A percentile compares a stretch with the other conserved stretches of the same genome.
Conservation (phyloP, 371 early-diverging fungal species). For the Mucor irregularis region DNA sequence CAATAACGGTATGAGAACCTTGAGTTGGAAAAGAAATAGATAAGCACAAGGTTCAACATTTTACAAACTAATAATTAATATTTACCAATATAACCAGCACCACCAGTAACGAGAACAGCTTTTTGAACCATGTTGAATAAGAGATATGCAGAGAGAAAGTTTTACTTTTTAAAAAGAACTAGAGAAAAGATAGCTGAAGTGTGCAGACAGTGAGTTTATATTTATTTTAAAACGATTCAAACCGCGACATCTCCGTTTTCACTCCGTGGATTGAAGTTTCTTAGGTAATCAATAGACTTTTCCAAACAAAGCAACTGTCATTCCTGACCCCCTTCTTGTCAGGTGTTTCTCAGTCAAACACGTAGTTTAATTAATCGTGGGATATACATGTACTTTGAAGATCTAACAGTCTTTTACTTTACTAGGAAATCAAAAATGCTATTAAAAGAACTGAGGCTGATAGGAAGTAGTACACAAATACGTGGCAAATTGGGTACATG, state of each 20-base stretch:
- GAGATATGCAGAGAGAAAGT: neutral
- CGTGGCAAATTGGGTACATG: neutral
- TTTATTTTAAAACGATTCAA: neutral
- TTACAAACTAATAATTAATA: no score
- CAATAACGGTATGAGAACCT: slow-evolving; percentile 91
- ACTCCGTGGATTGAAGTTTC: slow-evolving; percentile 4
- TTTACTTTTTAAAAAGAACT: neutral
- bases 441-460: neutral
- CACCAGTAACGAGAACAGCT: slow-evolving; percentile 53
- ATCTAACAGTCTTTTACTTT: no score
- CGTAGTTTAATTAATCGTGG: no score
- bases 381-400: no score
- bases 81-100: slow-evolving; percentile 61
- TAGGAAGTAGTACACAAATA: neutral
- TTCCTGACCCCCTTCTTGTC: neutral
- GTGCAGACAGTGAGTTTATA: neutral
- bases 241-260: neutral
- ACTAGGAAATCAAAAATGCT: neutral
- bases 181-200: neutral
- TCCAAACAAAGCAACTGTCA: slow-evolving; percentile 20
- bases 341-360: no score
- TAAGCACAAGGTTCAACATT: neutral
- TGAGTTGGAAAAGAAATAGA: slow-evolving; percentile 22
- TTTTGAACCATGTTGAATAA: slow-evolving; percentile 24
- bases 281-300: slow-evolving; percentile 18